Percentiles rank a stretch among this genome's conserved stretches.
phyloP scores from a whole-genome alignment of 106 monocot genomes.

The Acorus gramineus region DNA sequence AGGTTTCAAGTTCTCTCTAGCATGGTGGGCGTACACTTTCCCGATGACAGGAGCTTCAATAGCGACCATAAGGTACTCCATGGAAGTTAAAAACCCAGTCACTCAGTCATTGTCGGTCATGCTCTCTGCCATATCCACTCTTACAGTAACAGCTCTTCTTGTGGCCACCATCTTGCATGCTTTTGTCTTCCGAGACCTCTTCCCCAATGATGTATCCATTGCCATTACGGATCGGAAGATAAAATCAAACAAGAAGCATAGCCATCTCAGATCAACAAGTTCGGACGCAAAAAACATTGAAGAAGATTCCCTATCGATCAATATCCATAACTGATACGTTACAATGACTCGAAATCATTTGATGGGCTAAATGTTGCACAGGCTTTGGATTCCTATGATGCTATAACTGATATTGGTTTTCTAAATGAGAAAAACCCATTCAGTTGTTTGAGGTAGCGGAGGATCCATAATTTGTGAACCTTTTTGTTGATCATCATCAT shows the following conservation, averaged over 20 bases:
- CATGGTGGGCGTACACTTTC: constrained; percentile 72
- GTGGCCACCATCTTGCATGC: constrained; percentile 20
- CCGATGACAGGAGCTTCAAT: constrained; percentile 53
- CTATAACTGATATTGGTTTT: too few relatives aligned
- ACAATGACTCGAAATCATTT: too few relatives aligned
- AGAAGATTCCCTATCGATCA: background rate
- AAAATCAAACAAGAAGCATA: constrained; percentile 2
- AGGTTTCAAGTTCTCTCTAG: constrained; percentile 68
- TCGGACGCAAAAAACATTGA: background rate
- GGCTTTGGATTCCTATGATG: too few relatives aligned
- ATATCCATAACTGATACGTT: too few relatives aligned
- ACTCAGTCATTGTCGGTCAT: constrained; percentile 13
- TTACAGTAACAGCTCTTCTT: constrained; percentile 16
- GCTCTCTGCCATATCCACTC: constrained; percentile 18
- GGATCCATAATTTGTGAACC: too few relatives aligned
- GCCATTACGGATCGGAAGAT: constrained; percentile 2
- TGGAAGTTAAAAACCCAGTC: constrained; percentile 11
- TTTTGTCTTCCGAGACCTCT: constrained; percentile 14
- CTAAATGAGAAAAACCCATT: too few relatives aligned
- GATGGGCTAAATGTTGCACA: too few relatives aligned
- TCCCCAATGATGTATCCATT: constrained; percentile 25
- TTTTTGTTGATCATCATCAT: too few relatives aligned
- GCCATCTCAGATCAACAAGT: background rate
- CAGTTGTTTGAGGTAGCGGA: too few relatives aligned
- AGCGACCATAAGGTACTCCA: constrained; percentile 24